Base-by-base conservation (phyloP, 345 rosid species). In the Acer saccharum region DNA sequence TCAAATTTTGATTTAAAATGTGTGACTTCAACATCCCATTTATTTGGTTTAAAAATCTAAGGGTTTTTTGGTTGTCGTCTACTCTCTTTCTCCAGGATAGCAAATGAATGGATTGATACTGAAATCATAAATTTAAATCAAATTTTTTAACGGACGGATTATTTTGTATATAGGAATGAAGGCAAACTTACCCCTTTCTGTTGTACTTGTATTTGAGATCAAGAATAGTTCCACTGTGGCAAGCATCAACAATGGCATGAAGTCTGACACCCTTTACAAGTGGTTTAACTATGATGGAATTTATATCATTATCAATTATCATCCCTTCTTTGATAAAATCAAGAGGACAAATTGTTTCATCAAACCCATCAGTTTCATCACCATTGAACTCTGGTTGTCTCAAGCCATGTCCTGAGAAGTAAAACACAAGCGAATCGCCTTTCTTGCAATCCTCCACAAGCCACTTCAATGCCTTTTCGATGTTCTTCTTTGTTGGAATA, bases 221-320 rank as follows among this genome's bases (percentile, higher is more conserved):
- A 18, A 91, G 88, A 32, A 89, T 77, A 17, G 95, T 91, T 60
- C 91, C 93, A 57, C 95, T 91, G 57, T 91, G 95, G 71, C 95
- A 91, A 67, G 93, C 86, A 79, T 91, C 93, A 39, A 91, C 81
- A 35, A 91, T 82, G 68, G 93, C 90, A 60, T 89, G 91, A 74
- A 91, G 93, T 13, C 79, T 88, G 35, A 88, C 91, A 25, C 88
- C 91, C 4, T 48, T 3, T 1, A 23, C 69, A 14, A 91, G 86
- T 0, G 91, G 93, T 75, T 77, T 48, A 7, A 91, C 93, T 9
- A 91, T 84, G 72, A 75, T 50, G 6, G 83, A 18, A 69, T 91
- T 85, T 4, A 91, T 87, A 8, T 89, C 78, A 27, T 87, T 83
- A 48, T 88, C 93, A 0, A 79, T n/a, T 48, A 91, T 89, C 87